These are phyloP conservation scores for Talaromyces adpressus DNA, from an alignment of 495 filamentous ascomycete genomes.

Conservation along the genomic window DNA sequence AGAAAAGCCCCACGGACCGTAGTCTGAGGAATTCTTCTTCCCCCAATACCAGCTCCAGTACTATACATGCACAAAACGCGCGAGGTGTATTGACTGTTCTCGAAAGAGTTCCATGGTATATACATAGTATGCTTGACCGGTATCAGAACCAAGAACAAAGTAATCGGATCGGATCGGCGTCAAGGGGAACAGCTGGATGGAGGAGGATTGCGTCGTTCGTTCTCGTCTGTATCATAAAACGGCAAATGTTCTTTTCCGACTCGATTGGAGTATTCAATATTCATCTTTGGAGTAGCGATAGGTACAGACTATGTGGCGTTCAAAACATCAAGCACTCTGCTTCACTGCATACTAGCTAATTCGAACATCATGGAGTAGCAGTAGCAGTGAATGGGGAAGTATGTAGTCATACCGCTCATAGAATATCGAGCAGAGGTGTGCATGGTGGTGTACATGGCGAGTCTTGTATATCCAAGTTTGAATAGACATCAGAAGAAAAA, in stretches of 20 bases:
- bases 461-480: neutral
- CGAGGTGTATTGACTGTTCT: conserved; percentile 36
- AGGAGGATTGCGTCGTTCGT: conserved; percentile 8
- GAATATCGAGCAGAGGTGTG: neutral
- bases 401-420: neutral
- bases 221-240: neutral
- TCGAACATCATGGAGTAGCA: neutral
- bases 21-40: conserved; percentile 16
- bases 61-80: conserved; percentile 40
- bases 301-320: too few relatives aligned
- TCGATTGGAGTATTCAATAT: too few relatives aligned
- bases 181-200: conserved; percentile 37
- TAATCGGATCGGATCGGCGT: conserved; percentile 9
- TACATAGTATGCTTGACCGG: conserved; percentile 7
- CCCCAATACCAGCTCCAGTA: conserved; percentile 35
- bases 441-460: neutral
- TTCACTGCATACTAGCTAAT: neutral
- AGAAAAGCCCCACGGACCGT: conserved; percentile 13
- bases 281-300: too few relatives aligned
- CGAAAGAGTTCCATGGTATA: conserved; percentile 28
- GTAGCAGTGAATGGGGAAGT: neutral
- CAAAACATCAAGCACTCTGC: neutral
- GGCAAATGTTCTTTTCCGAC: too few relatives aligned
- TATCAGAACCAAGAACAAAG: neutral
- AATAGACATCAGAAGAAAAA: neutral